These are phyloP conservation scores for Lyophyllum semitale DNA, from an alignment of 768 basidiomycete species.

Conservation along the genomic window DNA sequence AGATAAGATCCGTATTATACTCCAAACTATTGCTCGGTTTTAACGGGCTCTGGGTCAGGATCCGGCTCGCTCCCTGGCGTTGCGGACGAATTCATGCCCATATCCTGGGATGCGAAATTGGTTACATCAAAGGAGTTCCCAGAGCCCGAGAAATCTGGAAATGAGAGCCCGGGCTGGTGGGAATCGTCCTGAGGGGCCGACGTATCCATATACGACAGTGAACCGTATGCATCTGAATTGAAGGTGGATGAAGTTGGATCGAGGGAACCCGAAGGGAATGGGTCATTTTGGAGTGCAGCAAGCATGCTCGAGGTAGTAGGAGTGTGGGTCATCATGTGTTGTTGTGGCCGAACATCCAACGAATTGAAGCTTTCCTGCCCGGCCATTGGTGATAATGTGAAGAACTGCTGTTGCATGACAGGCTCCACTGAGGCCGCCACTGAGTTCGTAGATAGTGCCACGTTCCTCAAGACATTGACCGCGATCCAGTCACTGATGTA, in stretches of 20 bases:
- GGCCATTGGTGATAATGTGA: conserved; percentile 85
- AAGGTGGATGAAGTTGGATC: conserved; percentile 66
- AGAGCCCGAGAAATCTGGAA: conserved; percentile 67
- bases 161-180: conserved; percentile 67
- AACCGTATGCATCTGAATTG: conserved; percentile 67
- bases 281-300: conserved; percentile 79
- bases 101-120: conserved; percentile 66
- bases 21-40: conserved; percentile 55
- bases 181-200: conserved; percentile 65
- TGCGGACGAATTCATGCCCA: conserved; percentile 56
- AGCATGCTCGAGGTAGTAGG: conserved; percentile 92
- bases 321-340: conserved; percentile 73
- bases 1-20: conserved; percentile 28
- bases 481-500: conserved; percentile 83
- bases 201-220: conserved; percentile 79
- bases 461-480: conserved; percentile 82
- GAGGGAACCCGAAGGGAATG: conserved; percentile 65
- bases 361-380: conserved; percentile 78
- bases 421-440: conserved; percentile 92
- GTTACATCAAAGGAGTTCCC: conserved; percentile 71
- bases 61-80: conserved; percentile 62
- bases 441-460: conserved; percentile 87
- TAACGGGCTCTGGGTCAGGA: conserved; percentile 63
- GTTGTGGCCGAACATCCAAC: conserved; percentile 60
- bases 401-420: conserved; percentile 89